Conservation (phyloP, 768 basidiomycete species). For the Inosperma sp. region DNA sequence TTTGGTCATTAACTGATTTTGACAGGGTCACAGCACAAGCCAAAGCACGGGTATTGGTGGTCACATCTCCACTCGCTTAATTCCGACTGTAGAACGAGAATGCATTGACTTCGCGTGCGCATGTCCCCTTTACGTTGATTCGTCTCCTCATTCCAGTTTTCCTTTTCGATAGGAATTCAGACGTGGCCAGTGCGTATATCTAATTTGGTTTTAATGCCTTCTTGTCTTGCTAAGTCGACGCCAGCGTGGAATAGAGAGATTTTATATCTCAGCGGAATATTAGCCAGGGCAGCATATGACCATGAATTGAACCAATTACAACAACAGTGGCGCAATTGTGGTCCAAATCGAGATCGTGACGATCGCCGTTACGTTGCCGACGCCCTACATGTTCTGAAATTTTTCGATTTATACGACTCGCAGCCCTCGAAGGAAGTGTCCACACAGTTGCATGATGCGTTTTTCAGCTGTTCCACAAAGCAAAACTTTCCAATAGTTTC, state of each 20-base stretch:
- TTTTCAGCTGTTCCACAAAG: slow-evolving; percentile 60
- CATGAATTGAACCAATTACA: slow-evolving; percentile 63
- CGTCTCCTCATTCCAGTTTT: neutral
- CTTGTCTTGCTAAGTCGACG: slow-evolving; percentile 4
- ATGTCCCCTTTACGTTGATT: neutral
- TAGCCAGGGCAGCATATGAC: slow-evolving; percentile 82
- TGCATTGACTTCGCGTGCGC: slow-evolving; percentile 82
- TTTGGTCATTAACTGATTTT: slow-evolving; percentile 2
- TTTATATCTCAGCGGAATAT: slow-evolving; percentile 75
- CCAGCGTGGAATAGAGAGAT: slow-evolving; percentile 89
- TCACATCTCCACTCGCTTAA: slow-evolving; percentile 74
- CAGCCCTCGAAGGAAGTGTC: slow-evolving; percentile 84
- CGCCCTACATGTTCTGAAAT: slow-evolving; percentile 75
- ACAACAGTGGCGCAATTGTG: slow-evolving; percentile 50
- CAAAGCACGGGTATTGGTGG: slow-evolving; percentile 84
- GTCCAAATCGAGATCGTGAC: slow-evolving; percentile 27
- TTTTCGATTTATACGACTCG: slow-evolving; percentile 86
- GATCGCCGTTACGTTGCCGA: slow-evolving; percentile 53
- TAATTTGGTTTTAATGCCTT: too few relatives aligned
- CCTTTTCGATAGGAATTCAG: slow-evolving; percentile 55
- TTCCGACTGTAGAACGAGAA: slow-evolving; percentile 95
- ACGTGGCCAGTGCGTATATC: slow-evolving; percentile 65
- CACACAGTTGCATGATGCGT: slow-evolving; percentile 62
- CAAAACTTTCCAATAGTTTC: slow-evolving; percentile 68
- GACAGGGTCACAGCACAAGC: slow-evolving; percentile 80